Evolutionary conservation across 2,329 filamentous ascomycete species (phyloP).

Genomic region (Aspergillus tubingensis): DNA sequence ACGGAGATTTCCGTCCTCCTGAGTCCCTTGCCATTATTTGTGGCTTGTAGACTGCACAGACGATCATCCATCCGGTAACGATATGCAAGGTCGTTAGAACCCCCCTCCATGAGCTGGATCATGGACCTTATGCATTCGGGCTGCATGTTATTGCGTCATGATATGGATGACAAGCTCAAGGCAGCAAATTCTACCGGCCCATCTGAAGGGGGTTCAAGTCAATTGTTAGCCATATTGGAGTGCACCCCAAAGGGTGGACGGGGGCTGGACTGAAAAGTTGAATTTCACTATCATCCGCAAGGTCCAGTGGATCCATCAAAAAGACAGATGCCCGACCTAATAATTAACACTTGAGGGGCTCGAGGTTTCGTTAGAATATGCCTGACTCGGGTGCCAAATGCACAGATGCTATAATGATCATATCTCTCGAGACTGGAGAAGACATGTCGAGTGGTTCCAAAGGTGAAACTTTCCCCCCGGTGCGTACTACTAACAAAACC

Average conservation of each 20-base stretch:
- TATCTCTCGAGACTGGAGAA: background rate
- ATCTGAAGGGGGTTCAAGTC: background rate
- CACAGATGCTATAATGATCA: background rate
- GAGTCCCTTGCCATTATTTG: background rate
- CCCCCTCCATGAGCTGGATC: background rate
- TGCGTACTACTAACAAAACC: no score
- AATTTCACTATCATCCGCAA: background rate
- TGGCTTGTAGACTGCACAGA: background rate
- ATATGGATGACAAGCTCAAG: background rate
- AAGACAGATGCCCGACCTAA: background rate
- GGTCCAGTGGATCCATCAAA: background rate
- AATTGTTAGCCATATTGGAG: background rate
- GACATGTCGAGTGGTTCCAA: no score
- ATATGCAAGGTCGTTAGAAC: constrained; percentile 1
- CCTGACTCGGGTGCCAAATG: background rate
- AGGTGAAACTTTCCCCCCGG: no score
- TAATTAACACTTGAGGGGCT: background rate
- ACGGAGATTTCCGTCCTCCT: background rate
- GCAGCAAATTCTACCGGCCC: background rate
- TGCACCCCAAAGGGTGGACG: background rate
- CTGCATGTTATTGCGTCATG: background rate
- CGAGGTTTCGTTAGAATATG: background rate
- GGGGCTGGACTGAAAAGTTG: background rate
- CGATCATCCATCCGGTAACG: background rate
- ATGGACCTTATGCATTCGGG: background rate